Evolutionary conservation across 805 yeast species (phyloP), one percentile per base, ranked within the genome.

Genomic region (Candida patagonica): DNA sequence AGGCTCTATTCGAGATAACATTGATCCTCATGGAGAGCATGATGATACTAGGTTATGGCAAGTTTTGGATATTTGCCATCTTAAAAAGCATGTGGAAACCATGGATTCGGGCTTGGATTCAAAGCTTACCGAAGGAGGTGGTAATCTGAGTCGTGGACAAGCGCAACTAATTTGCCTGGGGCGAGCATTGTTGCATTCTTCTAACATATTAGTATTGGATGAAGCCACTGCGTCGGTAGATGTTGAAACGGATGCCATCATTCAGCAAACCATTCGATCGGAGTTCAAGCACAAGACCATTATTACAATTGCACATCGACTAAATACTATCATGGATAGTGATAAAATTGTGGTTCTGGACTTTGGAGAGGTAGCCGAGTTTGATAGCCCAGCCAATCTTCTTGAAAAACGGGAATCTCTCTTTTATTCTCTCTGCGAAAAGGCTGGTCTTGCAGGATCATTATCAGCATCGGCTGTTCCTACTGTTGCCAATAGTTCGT

Each of bases 401-500:
- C 68, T 89, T 53, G 71, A 76, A 49, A 70, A 79, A 46, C 69
- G 70, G 50, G 72, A 74, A 6, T 78, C 92, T 3, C 60, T 83
- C 48, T 89, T 89, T 57, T 85, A 83, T 55, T 69, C 87, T 0
- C 66, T 92, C 43, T 84, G 94, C 50, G 71, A 79, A 46, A 83
- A 83, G 55, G 95, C 89, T 33, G 95, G 95, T 1, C 73, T 73
- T n/a, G n/a, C n/a, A n/a, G n/a, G n/a, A n/a, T n/a, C n/a, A n/a
- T n/a, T n/a, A n/a, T n/a, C n/a, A n/a, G n/a, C n/a, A n/a, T n/a
- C n/a, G n/a, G n/a, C n/a, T n/a, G n/a, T n/a, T n/a, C n/a, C n/a
- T n/a, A n/a, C n/a, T n/a, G n/a, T n/a, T n/a, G n/a, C n/a, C n/a
- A n/a, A n/a, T n/a, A n/a, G n/a, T n/a, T n/a, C n/a, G n/a, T n/a